Evolutionary conservation across 2,329 filamentous ascomycete species (phyloP).

Genomic region (Ophiostoma himal-ulmi): DNA sequence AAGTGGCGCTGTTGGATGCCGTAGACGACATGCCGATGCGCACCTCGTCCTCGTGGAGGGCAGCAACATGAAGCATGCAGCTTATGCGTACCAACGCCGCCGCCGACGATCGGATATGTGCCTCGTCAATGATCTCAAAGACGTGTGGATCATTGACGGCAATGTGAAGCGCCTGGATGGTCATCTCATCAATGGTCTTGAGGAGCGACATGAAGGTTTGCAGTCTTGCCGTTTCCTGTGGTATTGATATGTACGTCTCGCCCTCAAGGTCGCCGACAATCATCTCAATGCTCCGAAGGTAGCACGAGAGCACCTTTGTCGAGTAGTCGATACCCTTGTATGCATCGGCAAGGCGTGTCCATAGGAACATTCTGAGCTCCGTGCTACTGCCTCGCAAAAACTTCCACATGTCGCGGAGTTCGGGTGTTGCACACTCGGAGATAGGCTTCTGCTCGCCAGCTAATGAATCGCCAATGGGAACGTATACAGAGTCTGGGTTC

Average conservation of each 20-base stretch:
- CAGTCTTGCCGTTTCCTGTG: conserved; percentile 59
- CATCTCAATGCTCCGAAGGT: conserved; percentile 78
- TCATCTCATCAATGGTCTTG: conserved; percentile 70
- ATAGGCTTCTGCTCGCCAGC: conserved; percentile 36
- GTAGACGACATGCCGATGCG: conserved; percentile 57
- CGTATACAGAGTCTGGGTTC: conserved; percentile 59
- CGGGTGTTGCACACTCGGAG: conserved; percentile 48
- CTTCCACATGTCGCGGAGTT: conserved; percentile 71
- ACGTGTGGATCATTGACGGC: conserved; percentile 54
- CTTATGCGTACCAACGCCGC: conserved; percentile 64
- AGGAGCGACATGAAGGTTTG: conserved; percentile 68
- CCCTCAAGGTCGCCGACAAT: conserved; percentile 58
- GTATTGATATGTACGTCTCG: conserved; percentile 57
- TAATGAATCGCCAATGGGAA: conserved; percentile 25
- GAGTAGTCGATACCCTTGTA: conserved; percentile 79
- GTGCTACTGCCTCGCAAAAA: conserved; percentile 79
- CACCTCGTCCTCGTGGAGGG: conserved; percentile 80
- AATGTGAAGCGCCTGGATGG: conserved; percentile 64
- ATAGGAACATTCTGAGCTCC: conserved; percentile 77
- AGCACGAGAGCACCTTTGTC: conserved; percentile 83
- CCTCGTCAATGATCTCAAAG: conserved; percentile 70
- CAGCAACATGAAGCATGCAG: conserved; percentile 70
- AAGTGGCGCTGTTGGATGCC: conserved; percentile 52
- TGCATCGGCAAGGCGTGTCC: conserved; percentile 84
- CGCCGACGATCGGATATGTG: conserved; percentile 68